phyloP scores from a whole-genome alignment of 495 filamentous ascomycete genomes.

The Evansstolkia leycettana region DNA sequence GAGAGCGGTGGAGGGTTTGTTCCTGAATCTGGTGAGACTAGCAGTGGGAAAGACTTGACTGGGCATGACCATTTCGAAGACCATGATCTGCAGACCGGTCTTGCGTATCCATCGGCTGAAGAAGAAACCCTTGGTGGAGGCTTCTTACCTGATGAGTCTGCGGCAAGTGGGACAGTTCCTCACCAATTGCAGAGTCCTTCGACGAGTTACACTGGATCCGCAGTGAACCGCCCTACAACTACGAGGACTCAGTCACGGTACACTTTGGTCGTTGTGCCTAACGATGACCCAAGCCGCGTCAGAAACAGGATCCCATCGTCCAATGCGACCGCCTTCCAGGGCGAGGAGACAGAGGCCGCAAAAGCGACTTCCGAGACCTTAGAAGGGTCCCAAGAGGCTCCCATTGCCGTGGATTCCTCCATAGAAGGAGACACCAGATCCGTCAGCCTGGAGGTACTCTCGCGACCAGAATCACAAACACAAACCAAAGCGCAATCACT shows the following conservation, averaged over 20 bases:
- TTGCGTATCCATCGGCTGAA: too few species aligned
- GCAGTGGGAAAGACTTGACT: too few species aligned
- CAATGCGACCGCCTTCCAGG: too few species aligned
- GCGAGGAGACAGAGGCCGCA: constrained; percentile 5
- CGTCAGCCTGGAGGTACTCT: constrained; percentile 15
- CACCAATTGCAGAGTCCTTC: not conserved
- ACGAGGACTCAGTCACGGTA: constrained; percentile 10
- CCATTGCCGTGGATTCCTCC: constrained; percentile 17
- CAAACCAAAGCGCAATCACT: constrained; percentile 4
- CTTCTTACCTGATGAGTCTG: constrained; percentile 2
- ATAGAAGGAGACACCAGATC: constrained; percentile 11
- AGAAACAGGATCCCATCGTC: too few species aligned
- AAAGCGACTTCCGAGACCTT: not conserved
- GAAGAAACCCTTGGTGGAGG: not conserved
- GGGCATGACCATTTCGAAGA: too few species aligned
- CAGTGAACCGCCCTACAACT: not conserved
- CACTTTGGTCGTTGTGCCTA: constrained; percentile 22
- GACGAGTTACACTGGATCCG: not conserved
- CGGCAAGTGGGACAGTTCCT: not conserved
- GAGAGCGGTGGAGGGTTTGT: constrained; percentile 31
- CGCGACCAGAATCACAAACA: constrained; percentile 9
- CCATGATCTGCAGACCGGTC: too few species aligned
- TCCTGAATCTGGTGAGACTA: constrained; percentile 35
- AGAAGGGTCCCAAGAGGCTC: constrained; percentile 11
- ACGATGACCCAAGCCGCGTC: not conserved